A percentile compares a stretch with the other conserved stretches of the same genome.
Evolutionary conservation across 371 early-diverging fungal genomes (phyloP).

Genomic region (Apophysomyces sp.): DNA sequence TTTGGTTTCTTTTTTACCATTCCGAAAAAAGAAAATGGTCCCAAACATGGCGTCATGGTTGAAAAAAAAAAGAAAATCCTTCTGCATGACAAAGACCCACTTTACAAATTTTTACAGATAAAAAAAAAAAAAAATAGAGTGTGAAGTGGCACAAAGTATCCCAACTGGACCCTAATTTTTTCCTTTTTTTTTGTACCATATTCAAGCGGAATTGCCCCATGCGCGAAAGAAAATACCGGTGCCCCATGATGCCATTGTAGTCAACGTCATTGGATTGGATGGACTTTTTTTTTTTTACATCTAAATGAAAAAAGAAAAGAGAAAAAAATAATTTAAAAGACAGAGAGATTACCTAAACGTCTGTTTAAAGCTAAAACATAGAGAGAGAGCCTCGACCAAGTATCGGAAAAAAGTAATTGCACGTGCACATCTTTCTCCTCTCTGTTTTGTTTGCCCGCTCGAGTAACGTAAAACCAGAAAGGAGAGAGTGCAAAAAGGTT

Average conservation of each 20-base stretch:
- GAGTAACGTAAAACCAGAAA: no score
- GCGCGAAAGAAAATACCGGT: no score
- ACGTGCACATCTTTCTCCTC: background rate
- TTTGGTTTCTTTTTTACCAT: no score
- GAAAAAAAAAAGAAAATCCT: no score
- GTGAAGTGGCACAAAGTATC: background rate
- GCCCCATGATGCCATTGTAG: background rate
- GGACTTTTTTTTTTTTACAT: background rate
- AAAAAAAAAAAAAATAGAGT: no score
- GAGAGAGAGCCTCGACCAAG: background rate
- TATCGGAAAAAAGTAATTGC: slow-evolving; percentile 1
- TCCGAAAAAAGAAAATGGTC: no score
- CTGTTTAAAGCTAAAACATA: no score
- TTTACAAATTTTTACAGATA: no score
- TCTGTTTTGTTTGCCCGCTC: background rate
- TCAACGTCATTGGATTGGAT: background rate
- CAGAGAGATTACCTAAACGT: background rate
- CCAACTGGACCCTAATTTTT: background rate
- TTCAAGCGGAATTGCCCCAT: background rate
- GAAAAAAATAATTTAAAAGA: background rate
- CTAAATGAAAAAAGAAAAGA: background rate
- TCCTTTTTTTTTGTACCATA: background rate
- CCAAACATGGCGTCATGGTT: no score
- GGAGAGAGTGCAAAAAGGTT: no score
- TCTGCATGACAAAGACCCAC: no score